Evolutionary conservation across 352 stramenopile species (phyloP), one percentile per base, ranked within the genome.

Genomic region (Phytophthora litchii): DNA sequence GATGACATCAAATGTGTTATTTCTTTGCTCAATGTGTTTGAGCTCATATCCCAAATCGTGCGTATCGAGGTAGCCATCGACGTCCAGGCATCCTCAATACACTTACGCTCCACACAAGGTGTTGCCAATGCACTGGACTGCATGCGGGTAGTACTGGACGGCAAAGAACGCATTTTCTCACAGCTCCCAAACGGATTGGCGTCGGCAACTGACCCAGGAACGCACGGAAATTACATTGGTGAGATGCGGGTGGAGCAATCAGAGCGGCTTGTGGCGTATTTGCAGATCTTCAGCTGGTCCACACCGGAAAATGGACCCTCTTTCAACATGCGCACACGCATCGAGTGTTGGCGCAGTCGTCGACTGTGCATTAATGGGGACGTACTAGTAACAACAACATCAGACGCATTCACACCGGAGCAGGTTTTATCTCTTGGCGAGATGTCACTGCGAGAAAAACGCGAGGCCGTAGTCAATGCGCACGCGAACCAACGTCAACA

Each of bases 141-240:
- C 37, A 76, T 68, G 61, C 58, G 57, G 14, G 50, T 89, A 34
- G 64, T 88, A 4, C 49, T 89, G 34, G 80, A 89, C 40, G 70
- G 73, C 20, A 80, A 77, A n/a, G 70, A 76, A 27, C 76, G 78
- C 14, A 53, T 88, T 37, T 87, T 83, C 31, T 78, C 75, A 0
- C 37, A 83, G 34, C 74, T 81, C 11, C 60, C 73, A 4, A 80
- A 85, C 38, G 80, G 75, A 13, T 60, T 72, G 49, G 60, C 77
- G 42, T 71, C 66, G n/a, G 25, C 12, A 16, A 21, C 35, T 8
- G 20, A 62, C 12, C 9, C 25, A 0, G 66, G 76, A 41, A 56
- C 54, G 17, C 54, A 55, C 21, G 80, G 80, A 38, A 76, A 90
- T 46, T 90, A 90, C 58, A 64, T 83, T 13, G 76, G 64, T 6